These are phyloP conservation scores for Chalaropsis thielavioides DNA, from an alignment of 2,329 filamentous ascomycete genomes.

Conservation along the genomic window DNA sequence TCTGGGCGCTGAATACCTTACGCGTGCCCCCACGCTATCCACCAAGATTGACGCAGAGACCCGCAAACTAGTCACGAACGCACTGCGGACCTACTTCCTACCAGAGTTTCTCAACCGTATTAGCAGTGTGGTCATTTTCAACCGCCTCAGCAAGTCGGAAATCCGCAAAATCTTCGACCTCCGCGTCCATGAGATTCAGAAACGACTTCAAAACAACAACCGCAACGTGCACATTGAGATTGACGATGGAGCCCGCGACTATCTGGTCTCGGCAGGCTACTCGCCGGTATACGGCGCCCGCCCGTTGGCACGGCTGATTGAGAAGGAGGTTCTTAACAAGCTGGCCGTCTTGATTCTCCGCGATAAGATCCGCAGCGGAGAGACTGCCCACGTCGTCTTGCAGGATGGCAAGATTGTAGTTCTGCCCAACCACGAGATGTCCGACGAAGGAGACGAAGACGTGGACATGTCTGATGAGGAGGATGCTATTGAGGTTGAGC, in stretches of 20 bases:
- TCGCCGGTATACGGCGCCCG: slow-evolving; percentile 89
- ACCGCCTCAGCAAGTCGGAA: slow-evolving; percentile 76
- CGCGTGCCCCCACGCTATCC: slow-evolving; percentile 60
- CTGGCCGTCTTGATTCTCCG: slow-evolving; percentile 83
- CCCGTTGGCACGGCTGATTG: slow-evolving; percentile 76
- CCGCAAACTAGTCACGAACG: slow-evolving; percentile 75
- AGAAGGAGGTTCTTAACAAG: slow-evolving; percentile 91
- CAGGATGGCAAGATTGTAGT: slow-evolving; percentile 69
- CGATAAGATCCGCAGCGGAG: slow-evolving; percentile 72
- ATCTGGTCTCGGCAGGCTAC: slow-evolving; percentile 81
- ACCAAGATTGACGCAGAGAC: slow-evolving; percentile 78
- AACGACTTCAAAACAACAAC: slow-evolving; percentile 69
- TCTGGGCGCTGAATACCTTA: slow-evolving; percentile 84
- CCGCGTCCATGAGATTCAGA: slow-evolving; percentile 76
- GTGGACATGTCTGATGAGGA: slow-evolving; percentile 60
- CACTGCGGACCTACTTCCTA: slow-evolving; percentile 88
- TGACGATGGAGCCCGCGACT: slow-evolving; percentile 76
- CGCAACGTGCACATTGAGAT: slow-evolving; percentile 78
- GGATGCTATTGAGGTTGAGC: slow-evolving; percentile 58
- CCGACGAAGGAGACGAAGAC: slow-evolving; percentile 44
- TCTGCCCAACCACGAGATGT: slow-evolving; percentile 65
- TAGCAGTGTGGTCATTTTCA: slow-evolving; percentile 93
- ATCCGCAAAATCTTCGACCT: slow-evolving; percentile 95
- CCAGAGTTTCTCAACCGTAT: slow-evolving; percentile 98
- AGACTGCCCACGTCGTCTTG: slow-evolving; percentile 65